Evolutionary conservation across 352 stramenopile genomes (phyloP).

Genomic region (Albugo candida): DNA sequence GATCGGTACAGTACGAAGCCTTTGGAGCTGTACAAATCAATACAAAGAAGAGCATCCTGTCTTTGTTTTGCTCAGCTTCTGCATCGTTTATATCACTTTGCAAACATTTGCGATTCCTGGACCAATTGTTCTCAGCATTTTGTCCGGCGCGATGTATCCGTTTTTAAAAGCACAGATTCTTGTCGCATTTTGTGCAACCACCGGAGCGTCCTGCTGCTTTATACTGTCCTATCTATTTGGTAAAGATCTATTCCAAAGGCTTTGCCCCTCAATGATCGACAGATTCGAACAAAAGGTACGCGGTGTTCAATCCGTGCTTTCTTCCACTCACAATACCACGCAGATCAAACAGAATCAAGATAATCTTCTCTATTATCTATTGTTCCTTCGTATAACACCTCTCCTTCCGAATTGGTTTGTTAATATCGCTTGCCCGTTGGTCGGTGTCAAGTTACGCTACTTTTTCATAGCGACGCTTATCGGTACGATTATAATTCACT

Average conservation of each 20-base stretch:
- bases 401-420: slow-evolving; percentile 81
- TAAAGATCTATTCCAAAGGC: slow-evolving; percentile 38
- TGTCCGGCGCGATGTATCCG: slow-evolving; percentile 76
- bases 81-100: slow-evolving; percentile 67
- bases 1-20: slow-evolving; percentile 53
- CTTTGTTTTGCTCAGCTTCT: slow-evolving; percentile 66
- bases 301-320: not conserved
- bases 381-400: slow-evolving; percentile 78
- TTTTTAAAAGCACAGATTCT: slow-evolving; percentile 58
- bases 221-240: slow-evolving; percentile 72
- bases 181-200: slow-evolving; percentile 68
- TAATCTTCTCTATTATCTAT: slow-evolving; percentile 78
- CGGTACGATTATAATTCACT: slow-evolving; percentile 11
- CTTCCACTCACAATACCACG: not conserved
- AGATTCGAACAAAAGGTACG: slow-evolving; percentile 57
- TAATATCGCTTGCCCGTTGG: slow-evolving; percentile 72
- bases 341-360: slow-evolving; percentile 61
- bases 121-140: slow-evolving; percentile 71
- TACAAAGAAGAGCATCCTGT: slow-evolving; percentile 54
- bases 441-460: slow-evolving; percentile 66
- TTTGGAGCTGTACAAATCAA: slow-evolving; percentile 55
- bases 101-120: slow-evolving; percentile 79
- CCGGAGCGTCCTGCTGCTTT: slow-evolving; percentile 65
- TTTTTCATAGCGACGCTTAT: slow-evolving; percentile 74
- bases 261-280: slow-evolving; percentile 53